phyloP scores from a whole-genome alignment of 148 eudicot species.

The Pouteria glomerata region DNA sequence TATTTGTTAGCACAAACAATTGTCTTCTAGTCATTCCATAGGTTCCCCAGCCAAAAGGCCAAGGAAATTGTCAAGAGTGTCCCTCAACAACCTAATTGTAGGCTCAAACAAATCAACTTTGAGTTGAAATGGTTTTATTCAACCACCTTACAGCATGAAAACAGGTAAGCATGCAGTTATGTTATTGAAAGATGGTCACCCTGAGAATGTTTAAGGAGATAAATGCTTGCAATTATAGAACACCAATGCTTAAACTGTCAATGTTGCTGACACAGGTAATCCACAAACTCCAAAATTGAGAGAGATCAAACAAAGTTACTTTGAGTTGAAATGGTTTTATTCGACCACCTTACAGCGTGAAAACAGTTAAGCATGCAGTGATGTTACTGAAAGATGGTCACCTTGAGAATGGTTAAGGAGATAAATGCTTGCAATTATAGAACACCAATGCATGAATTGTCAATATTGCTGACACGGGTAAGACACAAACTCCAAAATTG shows the following conservation, averaged over 20 bases:
- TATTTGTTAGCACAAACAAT: neutral
- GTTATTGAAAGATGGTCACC: neutral
- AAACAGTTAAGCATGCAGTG: neutral
- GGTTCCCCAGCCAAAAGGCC: neutral
- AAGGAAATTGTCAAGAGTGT: neutral
- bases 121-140: too few species aligned
- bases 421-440: neutral
- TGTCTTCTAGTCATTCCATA: neutral
- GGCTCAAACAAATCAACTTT: neutral
- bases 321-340: too few species aligned
- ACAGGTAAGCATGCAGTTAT: neutral
- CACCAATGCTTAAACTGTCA: neutral
- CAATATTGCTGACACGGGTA: neutral
- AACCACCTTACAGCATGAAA: neutral
- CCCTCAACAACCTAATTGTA: neutral
- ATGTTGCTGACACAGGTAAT: neutral
- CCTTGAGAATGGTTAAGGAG: neutral
- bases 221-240: neutral
- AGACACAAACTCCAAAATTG: neutral
- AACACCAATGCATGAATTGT: neutral
- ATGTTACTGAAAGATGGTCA: neutral
- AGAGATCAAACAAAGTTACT: too few species aligned
- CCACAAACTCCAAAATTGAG: neutral
- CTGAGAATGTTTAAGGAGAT: neutral
- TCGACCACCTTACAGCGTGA: neutral